A percentile compares a stretch with the other conserved stretches of the same genome.
These are phyloP conservation scores for Cercospora sojina DNA, from an alignment of 2,329 filamentous ascomycete species.

Conservation along the genomic window DNA sequence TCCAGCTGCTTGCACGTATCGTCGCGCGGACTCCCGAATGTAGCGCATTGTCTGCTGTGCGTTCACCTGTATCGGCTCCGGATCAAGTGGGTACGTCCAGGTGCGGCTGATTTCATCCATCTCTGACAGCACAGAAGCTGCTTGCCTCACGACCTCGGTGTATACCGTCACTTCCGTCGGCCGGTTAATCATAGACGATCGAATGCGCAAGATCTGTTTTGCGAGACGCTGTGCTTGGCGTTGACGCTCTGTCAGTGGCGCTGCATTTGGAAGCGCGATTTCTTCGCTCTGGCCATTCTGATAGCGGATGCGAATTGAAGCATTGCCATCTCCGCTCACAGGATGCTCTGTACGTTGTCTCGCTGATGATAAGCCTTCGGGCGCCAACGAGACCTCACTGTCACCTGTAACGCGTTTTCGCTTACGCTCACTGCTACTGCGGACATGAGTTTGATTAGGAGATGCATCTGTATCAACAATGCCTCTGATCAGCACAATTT, in stretches of 20 bases:
- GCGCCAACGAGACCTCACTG: constrained; percentile 41
- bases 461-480: background rate
- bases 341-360: constrained; percentile 49
- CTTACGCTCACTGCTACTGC: constrained; percentile 48
- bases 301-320: constrained; percentile 58
- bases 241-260: constrained; percentile 51
- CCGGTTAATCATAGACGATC: constrained; percentile 54
- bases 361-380: constrained; percentile 44
- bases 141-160: constrained; percentile 37
- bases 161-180: constrained; percentile 39
- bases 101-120: constrained; percentile 55
- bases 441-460: background rate
- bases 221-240: constrained; percentile 57
- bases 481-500: background rate
- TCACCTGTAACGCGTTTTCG: constrained; percentile 55
- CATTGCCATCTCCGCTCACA: constrained; percentile 37
- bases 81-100: constrained; percentile 62
- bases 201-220: constrained; percentile 54
- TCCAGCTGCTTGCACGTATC: constrained; percentile 63
- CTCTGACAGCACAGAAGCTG: constrained; percentile 49
- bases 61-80: constrained; percentile 52
- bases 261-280: constrained; percentile 48
- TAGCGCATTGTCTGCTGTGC: constrained; percentile 58
- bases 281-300: constrained; percentile 61
- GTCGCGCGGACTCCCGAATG: constrained; percentile 56